Base-by-base conservation (phyloP, 2,329 filamentous ascomycete genomes). In the Sporothrix humicola region DNA sequence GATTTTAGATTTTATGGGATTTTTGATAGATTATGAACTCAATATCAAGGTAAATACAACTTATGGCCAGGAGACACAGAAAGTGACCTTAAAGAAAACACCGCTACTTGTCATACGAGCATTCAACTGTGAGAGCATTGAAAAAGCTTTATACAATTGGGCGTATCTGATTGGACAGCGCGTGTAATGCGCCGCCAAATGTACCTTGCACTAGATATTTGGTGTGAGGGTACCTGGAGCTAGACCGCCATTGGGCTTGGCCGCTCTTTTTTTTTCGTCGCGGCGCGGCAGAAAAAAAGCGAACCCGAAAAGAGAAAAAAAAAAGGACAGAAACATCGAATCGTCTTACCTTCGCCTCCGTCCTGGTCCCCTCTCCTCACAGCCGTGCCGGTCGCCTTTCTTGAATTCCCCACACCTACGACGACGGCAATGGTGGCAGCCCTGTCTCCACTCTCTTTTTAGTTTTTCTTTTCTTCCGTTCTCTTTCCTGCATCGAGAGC, bases 361-460 rank as follows among this genome's bases (percentile, higher is more conserved):
- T 8, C 52, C 23, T 26, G n/a, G 4, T 23, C 9, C 20, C 8
- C 52, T 23, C 20, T 17, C 20, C 52, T 56, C 52, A 56, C 52
- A 56, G 52, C 52, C 52, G 52, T 56, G 52, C 52, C 52, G 52
- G 31, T 26, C 52, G 52, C 52, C 52, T 56, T 56, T 56, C 52
- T 56, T n/a, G 52, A 37, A 37, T 56, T 56, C 52, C 23, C 52
- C 52, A 56, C 52, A 56, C 52, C 52, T 8, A 23, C 52, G 52
- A 56, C 52, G 52, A 56, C 52, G 52, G 52, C 52, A 12, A n/a
- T 44, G 59, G 31, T 42, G 59, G 37, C 59, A 63, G 59, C 59
- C 59, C 59, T 63, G 59, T 63, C 59, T 12, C 59, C 59, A 46
- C 59, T 44, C 59, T 63, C 37, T 46, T 63, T 72, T 72, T 72